phyloP scores from a whole-genome alignment of 495 filamentous ascomycete species.

The Letharia lupina region DNA sequence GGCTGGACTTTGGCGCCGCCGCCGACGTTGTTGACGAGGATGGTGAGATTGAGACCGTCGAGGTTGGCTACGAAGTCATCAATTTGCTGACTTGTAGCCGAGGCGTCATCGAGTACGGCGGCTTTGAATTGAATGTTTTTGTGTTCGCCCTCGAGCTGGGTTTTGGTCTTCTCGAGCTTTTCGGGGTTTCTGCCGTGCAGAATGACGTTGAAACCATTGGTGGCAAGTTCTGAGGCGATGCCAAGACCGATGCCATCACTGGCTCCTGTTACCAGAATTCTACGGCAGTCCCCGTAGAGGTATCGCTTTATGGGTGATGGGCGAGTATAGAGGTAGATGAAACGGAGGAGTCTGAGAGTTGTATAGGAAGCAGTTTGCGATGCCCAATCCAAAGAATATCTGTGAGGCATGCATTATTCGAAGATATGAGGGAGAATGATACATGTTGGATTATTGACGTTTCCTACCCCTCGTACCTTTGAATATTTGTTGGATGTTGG shows the following conservation, averaged over 20 bases:
- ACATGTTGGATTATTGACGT: not conserved
- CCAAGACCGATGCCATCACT: constrained; percentile 52
- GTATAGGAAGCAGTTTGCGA: not conserved
- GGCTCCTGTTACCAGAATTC: constrained; percentile 54
- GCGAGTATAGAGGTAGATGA: constrained; percentile 18
- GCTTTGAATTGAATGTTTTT: constrained; percentile 28
- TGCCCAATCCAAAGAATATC: not conserved
- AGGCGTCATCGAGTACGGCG: constrained; percentile 33
- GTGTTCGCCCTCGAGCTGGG: constrained; percentile 27
- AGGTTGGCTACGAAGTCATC: constrained; percentile 18
- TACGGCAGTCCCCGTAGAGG: constrained; percentile 25
- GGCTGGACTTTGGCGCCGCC: constrained; percentile 24
- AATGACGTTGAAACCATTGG: constrained; percentile 48
- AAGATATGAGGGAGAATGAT: not conserved
- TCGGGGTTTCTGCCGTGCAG: constrained; percentile 45
- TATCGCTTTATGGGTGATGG: constrained; percentile 15
- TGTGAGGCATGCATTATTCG: not conserved
- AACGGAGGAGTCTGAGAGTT: constrained; percentile 4
- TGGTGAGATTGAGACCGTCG: constrained; percentile 28
- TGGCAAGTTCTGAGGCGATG: constrained; percentile 43
- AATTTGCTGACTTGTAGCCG: constrained; percentile 23
- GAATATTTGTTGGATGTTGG: too few relatives aligned
- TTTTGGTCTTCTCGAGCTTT: constrained; percentile 36
- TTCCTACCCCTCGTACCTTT: too few relatives aligned
- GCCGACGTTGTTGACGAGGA: constrained; percentile 46